phyloP scores from a whole-genome alignment of 768 basidiomycete species.

The Xerocomellus chrysenteron region DNA sequence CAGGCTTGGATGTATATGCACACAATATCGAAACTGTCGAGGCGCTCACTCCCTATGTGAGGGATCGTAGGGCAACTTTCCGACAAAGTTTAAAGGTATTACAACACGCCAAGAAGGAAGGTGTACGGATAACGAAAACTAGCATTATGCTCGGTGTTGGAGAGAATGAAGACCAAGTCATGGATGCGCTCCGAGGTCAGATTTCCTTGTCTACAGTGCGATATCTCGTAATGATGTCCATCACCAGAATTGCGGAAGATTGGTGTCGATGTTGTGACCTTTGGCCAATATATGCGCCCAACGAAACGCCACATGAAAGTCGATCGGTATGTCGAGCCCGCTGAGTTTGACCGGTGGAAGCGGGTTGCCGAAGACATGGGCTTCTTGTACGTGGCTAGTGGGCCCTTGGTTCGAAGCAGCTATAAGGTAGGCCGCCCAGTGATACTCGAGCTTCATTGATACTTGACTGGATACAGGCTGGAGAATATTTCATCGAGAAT shows the following conservation, averaged over 20 bases:
- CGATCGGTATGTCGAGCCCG: slow-evolving; percentile 90
- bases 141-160: slow-evolving; percentile 99
- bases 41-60: slow-evolving; percentile 88
- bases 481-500: slow-evolving; percentile 94
- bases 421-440: slow-evolving; percentile 74
- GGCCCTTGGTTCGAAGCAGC: slow-evolving; percentile 92
- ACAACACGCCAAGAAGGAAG: slow-evolving; percentile 78
- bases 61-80: slow-evolving; percentile 92
- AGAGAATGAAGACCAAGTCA: slow-evolving; percentile 79
- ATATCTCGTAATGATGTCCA: not conserved
- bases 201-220: slow-evolving; percentile 1
- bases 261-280: slow-evolving; percentile 96
- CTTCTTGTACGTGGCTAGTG: slow-evolving; percentile 96
- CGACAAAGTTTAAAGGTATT: slow-evolving; percentile 80
- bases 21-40: slow-evolving; percentile 99
- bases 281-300: slow-evolving; percentile 99
- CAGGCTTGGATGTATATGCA: slow-evolving; percentile 96
- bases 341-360: slow-evolving; percentile 92
- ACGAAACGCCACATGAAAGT: slow-evolving; percentile 99
- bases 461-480: slow-evolving; percentile 57
- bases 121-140: slow-evolving; percentile 90
- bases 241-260: slow-evolving; percentile 77
- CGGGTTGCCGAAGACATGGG: slow-evolving; percentile 88
- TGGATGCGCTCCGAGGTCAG: slow-evolving; percentile 80
- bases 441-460: not conserved